A percentile compares a stretch with the other conserved stretches of the same genome.
phyloP scores from a whole-genome alignment of 148 eudicot genomes.

The Chenopodium berlandieri region DNA sequence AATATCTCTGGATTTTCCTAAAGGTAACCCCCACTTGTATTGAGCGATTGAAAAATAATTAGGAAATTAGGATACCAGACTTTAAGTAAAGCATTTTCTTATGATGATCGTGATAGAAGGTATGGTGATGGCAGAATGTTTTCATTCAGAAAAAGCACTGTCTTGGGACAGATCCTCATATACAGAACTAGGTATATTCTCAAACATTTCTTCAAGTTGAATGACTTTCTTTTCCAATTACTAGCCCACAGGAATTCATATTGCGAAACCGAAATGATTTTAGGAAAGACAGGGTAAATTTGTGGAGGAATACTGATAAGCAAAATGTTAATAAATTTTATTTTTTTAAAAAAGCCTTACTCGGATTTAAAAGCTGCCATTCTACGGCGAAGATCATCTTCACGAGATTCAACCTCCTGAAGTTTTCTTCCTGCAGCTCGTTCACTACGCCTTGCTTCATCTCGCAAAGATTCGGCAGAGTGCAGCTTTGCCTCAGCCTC shows the following conservation, averaged over 20 bases:
- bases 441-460: conserved; percentile 63
- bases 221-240: neutral
- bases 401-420: conserved; percentile 92
- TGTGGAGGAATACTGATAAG: neutral
- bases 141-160: neutral
- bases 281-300: neutral
- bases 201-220: neutral
- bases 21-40: neutral
- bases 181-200: neutral
- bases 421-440: conserved; percentile 83
- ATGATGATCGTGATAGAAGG: neutral
- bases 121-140: neutral
- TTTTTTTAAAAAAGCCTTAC: conserved; percentile 35
- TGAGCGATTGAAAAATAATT: neutral
- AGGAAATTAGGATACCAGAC: neutral
- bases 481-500: conserved; percentile 71
- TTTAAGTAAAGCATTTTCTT: neutral
- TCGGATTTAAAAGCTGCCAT: conserved; percentile 66
- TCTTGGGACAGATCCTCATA: neutral
- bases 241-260: neutral
- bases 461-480: conserved; percentile 71
- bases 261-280: neutral
- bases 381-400: conserved; percentile 91
- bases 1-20: neutral
- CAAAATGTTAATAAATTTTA: no score